Conservation (phyloP, 192 early-diverging fungal species). For the Ambispora gerdemannii region DNA sequence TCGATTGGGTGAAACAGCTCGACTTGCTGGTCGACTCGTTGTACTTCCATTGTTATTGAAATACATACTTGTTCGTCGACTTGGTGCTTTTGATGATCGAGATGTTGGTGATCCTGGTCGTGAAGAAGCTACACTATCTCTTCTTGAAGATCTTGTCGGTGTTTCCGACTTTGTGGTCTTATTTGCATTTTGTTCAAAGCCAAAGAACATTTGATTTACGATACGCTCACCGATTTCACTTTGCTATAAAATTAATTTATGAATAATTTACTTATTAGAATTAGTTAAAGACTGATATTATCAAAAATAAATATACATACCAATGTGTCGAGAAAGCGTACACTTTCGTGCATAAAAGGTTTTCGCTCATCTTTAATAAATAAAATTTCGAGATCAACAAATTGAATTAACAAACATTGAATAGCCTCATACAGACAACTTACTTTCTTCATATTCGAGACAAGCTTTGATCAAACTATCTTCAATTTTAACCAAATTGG, state of each 20-base stretch:
- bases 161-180: not conserved
- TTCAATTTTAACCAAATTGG: conserved; percentile 68
- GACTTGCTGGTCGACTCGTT: not conserved
- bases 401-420: too few species aligned
- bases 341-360: conserved; percentile 32
- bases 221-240: conserved; percentile 26
- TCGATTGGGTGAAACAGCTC: not conserved
- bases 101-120: not conserved
- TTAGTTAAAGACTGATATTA: not conserved
- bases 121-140: not conserved
- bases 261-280: not conserved
- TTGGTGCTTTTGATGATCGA: not conserved
- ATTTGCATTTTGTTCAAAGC: conserved; percentile 14
- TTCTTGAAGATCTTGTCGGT: not conserved
- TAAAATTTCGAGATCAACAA: too few species aligned
- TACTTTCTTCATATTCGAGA: conserved; percentile 54
- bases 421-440: not conserved
- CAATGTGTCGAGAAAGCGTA: conserved; percentile 19
- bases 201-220: conserved; percentile 33
- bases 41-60: not conserved
- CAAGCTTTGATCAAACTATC: conserved; percentile 50
- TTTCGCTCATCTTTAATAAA: conserved; percentile 20
- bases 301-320: not conserved
- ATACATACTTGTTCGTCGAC: not conserved
- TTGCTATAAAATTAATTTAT: conserved; percentile 15